Percentiles rank a stretch among this genome's conserved stretches.
These are phyloP conservation scores for Trifolium repens DNA, from an alignment of 306 rosid genomes.

Conservation along the genomic window DNA sequence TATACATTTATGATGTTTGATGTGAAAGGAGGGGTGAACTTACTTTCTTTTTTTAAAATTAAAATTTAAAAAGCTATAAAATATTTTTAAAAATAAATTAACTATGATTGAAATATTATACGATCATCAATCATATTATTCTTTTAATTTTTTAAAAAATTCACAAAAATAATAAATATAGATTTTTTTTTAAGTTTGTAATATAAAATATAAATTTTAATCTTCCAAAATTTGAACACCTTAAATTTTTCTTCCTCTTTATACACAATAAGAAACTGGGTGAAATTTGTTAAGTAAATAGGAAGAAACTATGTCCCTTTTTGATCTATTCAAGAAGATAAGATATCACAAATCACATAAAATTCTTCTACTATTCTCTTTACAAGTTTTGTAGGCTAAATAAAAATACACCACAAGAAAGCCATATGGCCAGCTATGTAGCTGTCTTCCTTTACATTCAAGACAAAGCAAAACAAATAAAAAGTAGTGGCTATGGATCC, in stretches of 20 bases:
- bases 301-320: slow-evolving; percentile 21
- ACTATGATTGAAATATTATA: too few relatives aligned
- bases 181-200: too few relatives aligned
- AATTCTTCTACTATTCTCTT: not conserved
- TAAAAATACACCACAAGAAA: slow-evolving; percentile 19
- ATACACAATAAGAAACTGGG: not conserved
- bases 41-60: too few relatives aligned
- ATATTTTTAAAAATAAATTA: too few relatives aligned
- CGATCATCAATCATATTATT: too few relatives aligned
- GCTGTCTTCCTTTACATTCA: slow-evolving; percentile 45
- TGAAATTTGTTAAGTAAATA: not conserved
- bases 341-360: slow-evolving; percentile 12
- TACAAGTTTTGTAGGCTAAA: slow-evolving; percentile 32
- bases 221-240: too few relatives aligned
- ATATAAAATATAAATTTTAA: too few relatives aligned
- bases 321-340: slow-evolving; percentile 26
- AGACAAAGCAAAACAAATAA: slow-evolving; percentile 41
- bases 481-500: slow-evolving; percentile 35
- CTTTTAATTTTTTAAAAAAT: too few relatives aligned
- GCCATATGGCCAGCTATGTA: slow-evolving; percentile 47
- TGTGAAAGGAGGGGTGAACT: too few relatives aligned
- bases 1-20: too few relatives aligned
- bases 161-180: too few relatives aligned
- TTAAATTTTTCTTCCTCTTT: not conserved
- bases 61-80: too few relatives aligned